A percentile compares a stretch with the other conserved stretches of the same genome.
Conservation (phyloP, 805 yeast species). For the Candida koratica region DNA sequence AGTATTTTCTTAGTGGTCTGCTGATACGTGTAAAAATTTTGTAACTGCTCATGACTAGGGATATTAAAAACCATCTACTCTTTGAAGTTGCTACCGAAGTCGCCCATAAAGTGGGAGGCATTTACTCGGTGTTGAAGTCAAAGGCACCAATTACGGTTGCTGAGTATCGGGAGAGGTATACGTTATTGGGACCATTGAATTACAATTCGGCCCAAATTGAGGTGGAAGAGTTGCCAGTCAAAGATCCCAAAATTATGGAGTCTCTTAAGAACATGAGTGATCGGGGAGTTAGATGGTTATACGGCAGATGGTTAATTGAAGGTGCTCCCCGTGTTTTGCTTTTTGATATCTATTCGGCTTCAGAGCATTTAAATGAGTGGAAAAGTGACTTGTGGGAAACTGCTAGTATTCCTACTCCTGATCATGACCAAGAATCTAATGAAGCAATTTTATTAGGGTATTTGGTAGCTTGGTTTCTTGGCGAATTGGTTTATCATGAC, state of each 20-base stretch:
- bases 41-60: constrained; percentile 68
- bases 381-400: constrained; percentile 86
- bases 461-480: constrained; percentile 94
- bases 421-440: constrained; percentile 80
- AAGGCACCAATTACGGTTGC: constrained; percentile 96
- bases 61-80: constrained; percentile 78
- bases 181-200: constrained; percentile 83
- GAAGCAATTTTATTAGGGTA: constrained; percentile 93
- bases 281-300: constrained; percentile 77
- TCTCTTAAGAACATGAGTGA: constrained; percentile 75
- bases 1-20: too few species aligned
- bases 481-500: constrained; percentile 85
- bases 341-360: constrained; percentile 80
- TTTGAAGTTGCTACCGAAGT: constrained; percentile 97
- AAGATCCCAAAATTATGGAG: constrained; percentile 50
- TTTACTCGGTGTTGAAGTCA: constrained; percentile 92
- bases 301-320: constrained; percentile 96
- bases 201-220: constrained; percentile 70
- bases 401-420: constrained; percentile 92
- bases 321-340: constrained; percentile 93
- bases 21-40: too few species aligned
- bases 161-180: constrained; percentile 84
- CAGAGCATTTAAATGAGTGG: constrained; percentile 77
- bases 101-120: constrained; percentile 96
- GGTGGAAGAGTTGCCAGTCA: constrained; percentile 69